Conservation (phyloP, 1,139 yeast genomes). For the Schwanniomyces etchellsii region DNA sequence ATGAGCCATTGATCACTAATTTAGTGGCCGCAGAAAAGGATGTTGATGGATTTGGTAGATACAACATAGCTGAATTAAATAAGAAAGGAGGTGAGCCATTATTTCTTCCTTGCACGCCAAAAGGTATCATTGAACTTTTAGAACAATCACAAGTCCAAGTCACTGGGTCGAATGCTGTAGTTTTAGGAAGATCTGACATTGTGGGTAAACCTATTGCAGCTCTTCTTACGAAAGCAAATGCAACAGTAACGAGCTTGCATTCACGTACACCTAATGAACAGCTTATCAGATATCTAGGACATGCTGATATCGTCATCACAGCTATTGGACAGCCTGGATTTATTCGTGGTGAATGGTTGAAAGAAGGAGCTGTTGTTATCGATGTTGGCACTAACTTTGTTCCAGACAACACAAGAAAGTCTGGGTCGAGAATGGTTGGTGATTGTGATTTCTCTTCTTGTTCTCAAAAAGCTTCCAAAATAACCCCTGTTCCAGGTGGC, state of each 20-base stretch:
- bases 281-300: constrained; percentile 51
- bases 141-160: constrained; percentile 55
- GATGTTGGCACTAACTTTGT: constrained; percentile 96
- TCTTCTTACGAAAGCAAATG: constrained; percentile 71
- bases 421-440: constrained; percentile 87
- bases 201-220: constrained; percentile 93
- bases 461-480: constrained; percentile 57
- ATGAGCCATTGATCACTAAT: constrained; percentile 73
- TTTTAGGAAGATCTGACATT: constrained; percentile 91
- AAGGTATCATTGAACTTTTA: constrained; percentile 82
- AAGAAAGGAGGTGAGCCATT: constrained; percentile 83
- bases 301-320: constrained; percentile 87
- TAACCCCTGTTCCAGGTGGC: constrained; percentile 99
- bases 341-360: constrained; percentile 87
- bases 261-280: constrained; percentile 59
- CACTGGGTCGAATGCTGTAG: constrained; percentile 84
- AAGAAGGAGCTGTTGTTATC: constrained; percentile 76
- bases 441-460: constrained; percentile 83
- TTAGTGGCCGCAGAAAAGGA: constrained; percentile 78
- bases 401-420: constrained; percentile 67
- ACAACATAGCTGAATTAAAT: constrained; percentile 86
- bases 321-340: constrained; percentile 86
- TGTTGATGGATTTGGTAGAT: constrained; percentile 93
- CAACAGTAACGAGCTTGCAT: constrained; percentile 83
- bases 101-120: constrained; percentile 94